Conservation (phyloP, 495 filamentous ascomycete genomes). For the Neurospora sp. region DNA sequence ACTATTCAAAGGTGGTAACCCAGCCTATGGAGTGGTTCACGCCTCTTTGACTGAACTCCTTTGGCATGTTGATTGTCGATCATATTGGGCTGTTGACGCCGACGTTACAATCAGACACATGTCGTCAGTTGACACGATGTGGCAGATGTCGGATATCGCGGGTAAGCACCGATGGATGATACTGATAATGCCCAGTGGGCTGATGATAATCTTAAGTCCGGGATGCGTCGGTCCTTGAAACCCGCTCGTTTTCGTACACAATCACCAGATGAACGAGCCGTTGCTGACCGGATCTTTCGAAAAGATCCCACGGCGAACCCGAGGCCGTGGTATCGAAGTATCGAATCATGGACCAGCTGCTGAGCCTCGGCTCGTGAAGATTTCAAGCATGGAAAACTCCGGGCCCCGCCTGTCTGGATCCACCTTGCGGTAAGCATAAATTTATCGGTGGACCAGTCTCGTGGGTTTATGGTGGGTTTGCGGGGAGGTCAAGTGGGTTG, state of each 20-base stretch:
- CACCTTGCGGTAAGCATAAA: background rate
- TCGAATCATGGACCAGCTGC: background rate
- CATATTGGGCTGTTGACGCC: too few relatives aligned
- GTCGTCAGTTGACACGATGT: background rate
- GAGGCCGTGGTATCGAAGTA: background rate
- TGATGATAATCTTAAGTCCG: background rate
- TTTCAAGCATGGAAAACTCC: background rate
- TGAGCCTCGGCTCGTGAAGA: background rate
- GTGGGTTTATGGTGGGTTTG: background rate
- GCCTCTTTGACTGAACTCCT: background rate
- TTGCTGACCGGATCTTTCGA: background rate
- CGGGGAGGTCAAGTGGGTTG: background rate
- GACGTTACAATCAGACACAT: background rate
- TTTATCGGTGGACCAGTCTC: background rate
- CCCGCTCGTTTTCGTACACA: background rate
- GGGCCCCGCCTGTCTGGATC: background rate
- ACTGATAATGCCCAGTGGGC: background rate
- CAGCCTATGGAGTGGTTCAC: background rate
- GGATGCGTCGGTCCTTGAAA: background rate
- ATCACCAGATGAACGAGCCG: background rate
- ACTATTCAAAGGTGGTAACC: background rate
- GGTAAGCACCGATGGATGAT: background rate
- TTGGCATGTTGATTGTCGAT: background rate
- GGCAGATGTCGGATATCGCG: background rate
- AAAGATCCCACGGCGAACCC: background rate